Percentiles rank a stretch among this genome's conserved stretches.
Conservation (phyloP, 1,139 yeast genomes). For the Oligophagozyma castellii region DNA sequence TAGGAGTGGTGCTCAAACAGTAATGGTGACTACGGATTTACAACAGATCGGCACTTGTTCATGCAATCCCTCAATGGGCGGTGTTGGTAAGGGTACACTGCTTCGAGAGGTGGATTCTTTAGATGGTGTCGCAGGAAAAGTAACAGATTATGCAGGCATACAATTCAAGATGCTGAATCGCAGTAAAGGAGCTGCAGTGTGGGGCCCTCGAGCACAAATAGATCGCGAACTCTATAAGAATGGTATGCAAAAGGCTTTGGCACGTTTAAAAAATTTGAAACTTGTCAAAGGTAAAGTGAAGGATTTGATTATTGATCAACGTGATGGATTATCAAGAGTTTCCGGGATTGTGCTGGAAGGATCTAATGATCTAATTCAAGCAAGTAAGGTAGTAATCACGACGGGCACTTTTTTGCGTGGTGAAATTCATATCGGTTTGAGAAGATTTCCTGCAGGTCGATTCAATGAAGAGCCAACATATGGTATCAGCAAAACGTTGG, state of each 20-base stretch:
- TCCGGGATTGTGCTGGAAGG: conserved; percentile 61
- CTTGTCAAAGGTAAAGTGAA: conserved; percentile 60
- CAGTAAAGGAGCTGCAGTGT: conserved; percentile 92
- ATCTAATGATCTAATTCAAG: conserved; percentile 40
- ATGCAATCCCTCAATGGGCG: conserved; percentile 97
- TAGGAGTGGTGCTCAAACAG: conserved; percentile 59
- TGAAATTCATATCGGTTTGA: conserved; percentile 84
- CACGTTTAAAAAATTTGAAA: conserved; percentile 32
- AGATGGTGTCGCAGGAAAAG: conserved; percentile 77
- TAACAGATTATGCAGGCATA: conserved; percentile 86
- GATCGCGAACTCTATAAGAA: conserved; percentile 66
- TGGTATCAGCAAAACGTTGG: conserved; percentile 72
- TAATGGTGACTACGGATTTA: conserved; percentile 64
- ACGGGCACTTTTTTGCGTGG: conserved; percentile 94
- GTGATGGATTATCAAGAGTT: conserved; percentile 35
- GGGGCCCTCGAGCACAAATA: conserved; percentile 97
- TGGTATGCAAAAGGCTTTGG: conserved; percentile 65
- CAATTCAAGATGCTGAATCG: conserved; percentile 80
- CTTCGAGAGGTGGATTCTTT: conserved; percentile 89
- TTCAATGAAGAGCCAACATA: conserved; percentile 87
- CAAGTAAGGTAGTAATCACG: conserved; percentile 68
- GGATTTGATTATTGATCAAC: conserved; percentile 41
- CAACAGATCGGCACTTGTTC: conserved; percentile 84
- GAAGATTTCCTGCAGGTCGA: conserved; percentile 76
- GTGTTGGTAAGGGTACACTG: conserved; percentile 93